Percentiles rank a stretch among this genome's conserved stretches.
These are phyloP conservation scores for Conoideocrella luteorostrata DNA, from an alignment of 2,329 filamentous ascomycete genomes.

Conservation along the genomic window DNA sequence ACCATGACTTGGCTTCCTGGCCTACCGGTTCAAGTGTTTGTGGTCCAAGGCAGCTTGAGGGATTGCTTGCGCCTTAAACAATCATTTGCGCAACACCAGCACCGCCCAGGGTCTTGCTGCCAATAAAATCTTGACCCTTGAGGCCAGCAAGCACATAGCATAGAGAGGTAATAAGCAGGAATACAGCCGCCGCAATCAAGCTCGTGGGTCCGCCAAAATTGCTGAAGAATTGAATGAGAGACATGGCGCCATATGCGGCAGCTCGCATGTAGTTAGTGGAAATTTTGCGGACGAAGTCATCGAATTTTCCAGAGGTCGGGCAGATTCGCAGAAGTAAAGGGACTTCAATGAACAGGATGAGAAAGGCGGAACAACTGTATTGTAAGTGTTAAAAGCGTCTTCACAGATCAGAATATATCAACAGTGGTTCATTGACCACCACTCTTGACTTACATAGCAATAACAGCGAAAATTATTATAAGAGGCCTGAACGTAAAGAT, in stretches of 20 bases:
- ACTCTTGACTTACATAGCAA: conserved; percentile 48
- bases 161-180: conserved; percentile 67
- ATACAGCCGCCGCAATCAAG: conserved; percentile 78
- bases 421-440: too few species aligned
- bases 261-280: conserved; percentile 97
- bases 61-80: conserved; percentile 49
- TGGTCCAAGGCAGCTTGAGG: background rate
- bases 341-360: conserved; percentile 83
- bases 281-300: conserved; percentile 82
- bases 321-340: conserved; percentile 95
- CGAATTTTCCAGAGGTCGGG: conserved; percentile 86
- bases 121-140: conserved; percentile 80
- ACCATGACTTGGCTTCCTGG: background rate
- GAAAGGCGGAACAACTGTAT: conserved; percentile 59
- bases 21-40: background rate
- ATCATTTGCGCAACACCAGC: conserved; percentile 97
- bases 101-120: conserved; percentile 93
- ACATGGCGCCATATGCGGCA: conserved; percentile 76
- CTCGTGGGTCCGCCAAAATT: conserved; percentile 58
- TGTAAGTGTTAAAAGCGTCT: background rate
- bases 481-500: conserved; percentile 50
- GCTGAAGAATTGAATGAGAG: conserved; percentile 77
- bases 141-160: conserved; percentile 78
- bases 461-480: conserved; percentile 45
- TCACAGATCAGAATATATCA: too few species aligned